Evolutionary conservation across 192 early-diverging fungal genomes (phyloP).

Genomic region (Backusella circina): DNA sequence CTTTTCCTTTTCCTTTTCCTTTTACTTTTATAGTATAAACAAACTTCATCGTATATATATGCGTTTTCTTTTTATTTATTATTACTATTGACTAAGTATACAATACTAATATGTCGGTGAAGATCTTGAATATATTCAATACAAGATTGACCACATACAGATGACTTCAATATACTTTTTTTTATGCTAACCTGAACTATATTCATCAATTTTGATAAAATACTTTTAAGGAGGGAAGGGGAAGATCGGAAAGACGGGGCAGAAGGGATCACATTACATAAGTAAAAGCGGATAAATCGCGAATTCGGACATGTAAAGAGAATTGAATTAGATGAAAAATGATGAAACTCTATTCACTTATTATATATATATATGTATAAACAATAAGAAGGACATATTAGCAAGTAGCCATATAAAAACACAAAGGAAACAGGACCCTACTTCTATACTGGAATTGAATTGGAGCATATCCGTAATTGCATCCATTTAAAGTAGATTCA

Average conservation of each 20-base stretch:
- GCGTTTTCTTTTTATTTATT: not conserved
- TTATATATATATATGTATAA: not conserved
- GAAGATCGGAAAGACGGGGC: not conserved
- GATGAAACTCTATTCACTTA: not conserved
- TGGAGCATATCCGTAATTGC: not conserved
- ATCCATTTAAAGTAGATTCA: not conserved
- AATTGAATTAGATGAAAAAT: too few species aligned
- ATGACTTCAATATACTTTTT: not conserved
- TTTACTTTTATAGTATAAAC: not conserved
- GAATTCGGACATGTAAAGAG: too few species aligned
- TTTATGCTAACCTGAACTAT: not conserved
- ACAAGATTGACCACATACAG: not conserved
- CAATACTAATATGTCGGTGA: not conserved
- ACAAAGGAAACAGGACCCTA: not conserved
- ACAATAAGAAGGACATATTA: not conserved
- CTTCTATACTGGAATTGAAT: not conserved
- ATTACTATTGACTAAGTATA: not conserved
- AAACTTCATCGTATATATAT: not conserved
- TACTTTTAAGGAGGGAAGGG: not conserved
- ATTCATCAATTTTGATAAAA: too few species aligned
- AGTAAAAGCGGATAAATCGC: not conserved
- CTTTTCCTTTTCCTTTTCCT: not conserved
- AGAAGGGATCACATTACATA: not conserved
- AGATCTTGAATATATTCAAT: not conserved
- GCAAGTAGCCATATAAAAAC: not conserved